Percentiles rank a stretch among this genome's conserved stretches.
These are phyloP conservation scores for Fusarium sp. DNA, from an alignment of 2,329 filamentous ascomycete species.

Conservation along the genomic window DNA sequence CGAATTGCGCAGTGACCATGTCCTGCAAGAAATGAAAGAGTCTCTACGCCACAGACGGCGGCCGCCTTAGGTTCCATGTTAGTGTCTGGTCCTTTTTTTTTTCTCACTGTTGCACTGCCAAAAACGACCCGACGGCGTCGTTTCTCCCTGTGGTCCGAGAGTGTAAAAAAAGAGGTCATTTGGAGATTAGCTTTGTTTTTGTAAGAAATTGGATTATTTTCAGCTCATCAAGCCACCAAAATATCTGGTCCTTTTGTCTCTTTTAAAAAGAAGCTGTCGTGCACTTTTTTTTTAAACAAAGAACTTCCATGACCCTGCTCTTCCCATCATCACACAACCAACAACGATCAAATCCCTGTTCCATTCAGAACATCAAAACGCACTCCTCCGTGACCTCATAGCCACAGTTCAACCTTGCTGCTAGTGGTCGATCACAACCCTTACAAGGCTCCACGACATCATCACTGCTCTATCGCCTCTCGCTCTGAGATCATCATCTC, in stretches of 20 bases:
- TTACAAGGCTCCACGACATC: slow-evolving; percentile 26
- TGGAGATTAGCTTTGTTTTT: neutral
- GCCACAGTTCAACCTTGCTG: slow-evolving; percentile 14
- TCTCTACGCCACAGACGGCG: neutral
- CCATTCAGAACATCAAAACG: neutral
- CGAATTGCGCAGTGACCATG: neutral
- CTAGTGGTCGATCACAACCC: slow-evolving; percentile 24
- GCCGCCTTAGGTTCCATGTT: neutral
- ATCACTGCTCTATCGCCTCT: slow-evolving; percentile 20
- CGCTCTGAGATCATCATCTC: slow-evolving; percentile 11
- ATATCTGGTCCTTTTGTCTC: neutral
- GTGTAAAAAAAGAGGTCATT: neutral
- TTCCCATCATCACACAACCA: neutral
- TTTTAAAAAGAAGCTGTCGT: neutral
- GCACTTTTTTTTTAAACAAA: slow-evolving; percentile 8
- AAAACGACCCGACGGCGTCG: neutral
- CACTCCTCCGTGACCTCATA: slow-evolving; percentile 25
- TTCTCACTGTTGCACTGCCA: neutral
- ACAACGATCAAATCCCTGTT: neutral
- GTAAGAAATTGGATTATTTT: neutral
- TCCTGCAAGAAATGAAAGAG: neutral
- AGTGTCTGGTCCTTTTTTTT: neutral
- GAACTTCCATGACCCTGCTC: neutral
- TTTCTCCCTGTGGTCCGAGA: neutral
- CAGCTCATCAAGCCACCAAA: neutral